phyloP scores from a whole-genome alignment of 306 rosid species.

The Nissolia schottii region DNA sequence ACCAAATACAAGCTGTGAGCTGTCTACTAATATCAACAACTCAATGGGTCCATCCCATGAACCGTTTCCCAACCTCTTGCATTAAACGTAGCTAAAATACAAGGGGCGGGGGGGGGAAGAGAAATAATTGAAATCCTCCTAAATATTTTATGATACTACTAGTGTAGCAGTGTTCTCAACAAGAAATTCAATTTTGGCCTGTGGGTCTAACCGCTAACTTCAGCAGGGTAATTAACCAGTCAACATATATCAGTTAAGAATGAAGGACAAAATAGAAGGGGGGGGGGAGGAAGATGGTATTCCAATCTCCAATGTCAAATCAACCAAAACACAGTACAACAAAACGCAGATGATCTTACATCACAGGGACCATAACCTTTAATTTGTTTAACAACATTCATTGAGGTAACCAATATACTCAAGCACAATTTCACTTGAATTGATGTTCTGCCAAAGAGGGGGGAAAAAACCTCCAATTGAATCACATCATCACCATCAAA shows the following conservation, averaged over 20 bases:
- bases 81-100: neutral
- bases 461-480: no score
- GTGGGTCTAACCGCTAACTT: neutral
- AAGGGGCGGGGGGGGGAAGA: neutral
- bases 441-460: no score
- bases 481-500: neutral
- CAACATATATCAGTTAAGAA: neutral
- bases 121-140: neutral
- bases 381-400: no score
- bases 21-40: conserved; percentile 8
- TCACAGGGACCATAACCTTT: neutral
- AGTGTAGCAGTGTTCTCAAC: neutral
- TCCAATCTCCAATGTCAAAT: conserved; percentile 10
- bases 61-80: neutral
- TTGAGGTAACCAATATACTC: no score
- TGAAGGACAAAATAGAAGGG: neutral
- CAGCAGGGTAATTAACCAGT: neutral
- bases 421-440: no score
- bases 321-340: neutral
- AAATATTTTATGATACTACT: neutral
- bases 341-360: neutral
- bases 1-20: conserved; percentile 18
- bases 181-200: neutral
- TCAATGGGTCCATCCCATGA: conserved; percentile 16
- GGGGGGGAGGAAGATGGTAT: neutral